A percentile compares a stretch with the other conserved stretches of the same genome.
phyloP scores from a whole-genome alignment of 2,329 filamentous ascomycete genomes.

The Orbilia quercus region DNA sequence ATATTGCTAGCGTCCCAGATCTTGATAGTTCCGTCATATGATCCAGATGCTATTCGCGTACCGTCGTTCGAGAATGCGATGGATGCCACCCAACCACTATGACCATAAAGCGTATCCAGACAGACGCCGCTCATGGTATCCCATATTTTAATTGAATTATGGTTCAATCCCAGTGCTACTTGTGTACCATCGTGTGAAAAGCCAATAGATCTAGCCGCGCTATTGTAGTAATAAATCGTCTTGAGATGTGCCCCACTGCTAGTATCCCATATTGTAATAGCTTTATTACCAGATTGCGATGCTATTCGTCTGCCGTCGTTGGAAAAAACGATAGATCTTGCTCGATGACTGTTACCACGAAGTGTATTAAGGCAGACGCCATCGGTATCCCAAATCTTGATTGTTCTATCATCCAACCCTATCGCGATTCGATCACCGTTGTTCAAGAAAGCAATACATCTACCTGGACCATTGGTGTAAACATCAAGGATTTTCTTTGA shows the following conservation, averaged over 20 bases:
- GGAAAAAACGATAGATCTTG: no score
- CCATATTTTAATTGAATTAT: constrained; percentile 20
- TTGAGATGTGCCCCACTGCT: neutral
- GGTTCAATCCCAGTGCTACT: constrained; percentile 12
- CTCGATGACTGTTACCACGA: no score
- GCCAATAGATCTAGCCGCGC: constrained; percentile 11
- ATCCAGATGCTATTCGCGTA: constrained; percentile 4
- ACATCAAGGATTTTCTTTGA: no score
- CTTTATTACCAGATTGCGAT: constrained; percentile 16
- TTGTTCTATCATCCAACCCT: no score
- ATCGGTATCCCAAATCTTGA: no score
- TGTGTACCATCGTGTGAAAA: constrained; percentile 44
- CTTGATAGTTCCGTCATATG: neutral
- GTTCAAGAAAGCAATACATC: no score
- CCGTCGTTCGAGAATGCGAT: constrained; percentile 13
- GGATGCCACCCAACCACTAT: neutral
- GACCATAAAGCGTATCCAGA: neutral
- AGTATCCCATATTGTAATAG: constrained; percentile 44
- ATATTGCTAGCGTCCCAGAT: constrained; percentile 12
- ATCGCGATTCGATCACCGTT: no score
- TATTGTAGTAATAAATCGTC: constrained; percentile 11
- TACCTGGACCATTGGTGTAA: no score
- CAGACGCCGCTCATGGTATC: constrained; percentile 1
- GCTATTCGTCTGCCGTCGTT: constrained; percentile 28
- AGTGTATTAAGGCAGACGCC: no score